Conservation (phyloP, 371 early-diverging fungal genomes). For the Sporodiniella umbellata region DNA sequence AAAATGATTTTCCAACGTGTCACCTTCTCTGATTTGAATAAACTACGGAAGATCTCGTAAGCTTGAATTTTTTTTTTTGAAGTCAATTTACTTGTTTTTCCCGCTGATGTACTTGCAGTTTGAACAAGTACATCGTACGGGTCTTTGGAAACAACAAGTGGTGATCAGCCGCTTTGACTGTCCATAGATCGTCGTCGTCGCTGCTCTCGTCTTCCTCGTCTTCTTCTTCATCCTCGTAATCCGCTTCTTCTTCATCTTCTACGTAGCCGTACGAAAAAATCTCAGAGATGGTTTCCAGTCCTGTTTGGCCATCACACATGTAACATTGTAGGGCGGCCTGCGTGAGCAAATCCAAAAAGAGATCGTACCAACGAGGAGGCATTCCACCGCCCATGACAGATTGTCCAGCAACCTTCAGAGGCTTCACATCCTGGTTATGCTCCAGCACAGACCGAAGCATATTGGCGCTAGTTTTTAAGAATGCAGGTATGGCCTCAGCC, state of each 20-base stretch:
- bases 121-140: slow-evolving; percentile 47
- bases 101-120: slow-evolving; percentile 39
- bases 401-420: slow-evolving; percentile 41
- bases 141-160: slow-evolving; percentile 50
- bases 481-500: slow-evolving; percentile 53
- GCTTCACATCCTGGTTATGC: slow-evolving; percentile 17
- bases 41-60: slow-evolving; percentile 43
- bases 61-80: no score
- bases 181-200: no score
- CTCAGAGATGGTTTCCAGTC: slow-evolving; percentile 51
- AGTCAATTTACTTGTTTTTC: slow-evolving; percentile 40
- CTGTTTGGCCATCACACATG: slow-evolving; percentile 51
- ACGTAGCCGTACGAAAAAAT: slow-evolving; percentile 54
- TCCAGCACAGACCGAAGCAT: slow-evolving; percentile 42
- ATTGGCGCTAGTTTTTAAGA: slow-evolving; percentile 55
- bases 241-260: slow-evolving; percentile 18
- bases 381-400: slow-evolving; percentile 54
- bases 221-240: slow-evolving; percentile 24
- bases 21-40: slow-evolving; percentile 29
- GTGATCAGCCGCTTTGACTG: slow-evolving; percentile 44
- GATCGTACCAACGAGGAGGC: slow-evolving; percentile 55
- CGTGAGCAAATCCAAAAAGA: slow-evolving; percentile 57
- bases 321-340: slow-evolving; percentile 63
- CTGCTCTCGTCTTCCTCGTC: slow-evolving; percentile 28
- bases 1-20: slow-evolving; percentile 49